phyloP scores from a whole-genome alignment of 257 asterid species.

The Gynochthodes officinalis region DNA sequence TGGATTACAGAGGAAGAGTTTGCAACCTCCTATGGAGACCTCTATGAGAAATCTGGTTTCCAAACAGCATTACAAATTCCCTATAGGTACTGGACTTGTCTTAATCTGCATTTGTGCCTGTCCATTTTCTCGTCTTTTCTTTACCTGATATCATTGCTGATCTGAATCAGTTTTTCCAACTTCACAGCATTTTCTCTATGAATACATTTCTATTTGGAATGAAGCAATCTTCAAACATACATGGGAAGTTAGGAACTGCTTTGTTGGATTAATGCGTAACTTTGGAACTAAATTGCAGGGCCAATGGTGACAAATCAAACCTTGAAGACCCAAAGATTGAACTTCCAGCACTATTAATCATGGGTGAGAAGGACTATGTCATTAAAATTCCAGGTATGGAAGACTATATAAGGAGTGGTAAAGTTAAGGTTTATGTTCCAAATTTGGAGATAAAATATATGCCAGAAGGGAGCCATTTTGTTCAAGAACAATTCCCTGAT shows the following conservation, averaged over 20 bases:
- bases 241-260: neutral
- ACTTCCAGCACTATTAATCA: constrained; percentile 60
- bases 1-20: constrained; percentile 76
- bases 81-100: constrained; percentile 44
- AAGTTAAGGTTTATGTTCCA: constrained; percentile 43
- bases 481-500: constrained; percentile 69
- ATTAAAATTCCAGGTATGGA: constrained; percentile 56
- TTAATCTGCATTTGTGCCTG: too few relatives aligned
- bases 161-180: neutral
- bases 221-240: neutral
- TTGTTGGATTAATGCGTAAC: neutral
- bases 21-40: constrained; percentile 51
- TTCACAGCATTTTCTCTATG: neutral
- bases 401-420: constrained; percentile 53
- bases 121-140: neutral
- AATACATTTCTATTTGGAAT: neutral
- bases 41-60: constrained; percentile 71
- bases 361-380: constrained; percentile 70
- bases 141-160: neutral
- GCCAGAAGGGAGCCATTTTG: constrained; percentile 74
- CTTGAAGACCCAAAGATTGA: constrained; percentile 43
- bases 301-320: constrained; percentile 18
- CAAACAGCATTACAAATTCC: constrained; percentile 65
- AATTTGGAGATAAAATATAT: constrained; percentile 48
- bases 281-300: constrained; percentile 27